Evolutionary conservation across 169 alveolate genomes (phyloP), one percentile per base, ranked within the genome.

Genomic region (Sarcocystis neurona): DNA sequence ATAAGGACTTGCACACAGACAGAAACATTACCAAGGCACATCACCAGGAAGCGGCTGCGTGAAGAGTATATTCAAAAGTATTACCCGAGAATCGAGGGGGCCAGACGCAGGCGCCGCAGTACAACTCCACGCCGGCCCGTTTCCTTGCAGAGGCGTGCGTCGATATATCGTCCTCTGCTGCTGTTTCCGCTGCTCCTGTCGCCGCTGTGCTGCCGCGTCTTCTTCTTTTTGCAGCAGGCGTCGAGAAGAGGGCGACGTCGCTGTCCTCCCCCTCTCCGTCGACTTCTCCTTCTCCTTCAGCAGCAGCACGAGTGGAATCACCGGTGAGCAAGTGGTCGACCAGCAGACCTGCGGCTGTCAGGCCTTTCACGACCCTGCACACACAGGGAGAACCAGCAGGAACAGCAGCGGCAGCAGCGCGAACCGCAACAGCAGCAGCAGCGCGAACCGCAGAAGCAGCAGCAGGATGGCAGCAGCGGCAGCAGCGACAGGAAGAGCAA

Each of bases 41-140:
- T n/a, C n/a, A n/a, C n/a, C n/a, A n/a, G n/a, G n/a, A n/a, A n/a
- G n/a, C n/a, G n/a, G n/a, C n/a, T n/a, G n/a, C n/a, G n/a, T n/a
- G n/a, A n/a, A n/a, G n/a, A n/a, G n/a, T n/a, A n/a, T n/a, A n/a
- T n/a, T n/a, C n/a, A n/a, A n/a, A n/a, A n/a, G n/a, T n/a, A n/a
- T n/a, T n/a, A 48, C 60, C 60, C 75, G 75, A 0, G 6, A 56
- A 56, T 12, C 56, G 0, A 10, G 82, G 82, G 10, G 82, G 82
- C 82, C 82, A 72, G 30, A 72, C 56, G 34, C 82, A 72, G 2
- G 41, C 82, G 1, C 82, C 82, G 53, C 82, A 72, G 53, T 72
- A 72, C 56, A 72, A 56, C 56, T 72, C 82, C n/a, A n/a, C n/a
- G 53, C 58, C 50, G 82, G 4, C 82, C 41, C 66, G 12, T 53